Base-by-base conservation (phyloP, 176 grass and related monocot genomes). In the Carex pumila region DNA sequence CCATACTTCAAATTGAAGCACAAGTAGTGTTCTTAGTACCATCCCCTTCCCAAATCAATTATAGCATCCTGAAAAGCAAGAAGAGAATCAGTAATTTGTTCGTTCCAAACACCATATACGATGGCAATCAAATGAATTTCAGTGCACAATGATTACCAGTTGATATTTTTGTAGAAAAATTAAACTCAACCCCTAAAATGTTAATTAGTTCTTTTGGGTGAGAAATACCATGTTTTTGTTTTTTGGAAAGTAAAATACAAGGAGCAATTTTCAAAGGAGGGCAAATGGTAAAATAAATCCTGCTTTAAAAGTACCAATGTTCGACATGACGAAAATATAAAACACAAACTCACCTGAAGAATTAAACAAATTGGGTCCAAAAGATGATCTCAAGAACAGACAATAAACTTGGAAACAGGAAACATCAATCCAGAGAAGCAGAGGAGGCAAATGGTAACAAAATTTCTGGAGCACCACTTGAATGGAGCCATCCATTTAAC, bases 401-500 rank as follows among this genome's bases (percentile, higher is more conserved):
- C 74, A 57, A 92, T 86, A 72, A 94, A 86, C 84, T 94, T 92
- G 85, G 66, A 92, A 31, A 79, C 79, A 5, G 90, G 77, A 68
- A 92, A 85, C 19, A 91, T 80, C 0, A 85, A 83, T 10, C 88
- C 86, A 49, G 94, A 77, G 61, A 89, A 88, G 69, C 85, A 84
- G 69, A 97, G 88, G 25, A 94, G 85, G 80, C 87, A 91, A 45
- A 87, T 79, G 18, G 94, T 89, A 75, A 94, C 88, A 58, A 92
- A 62, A 79, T 92, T 92, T 82, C 85, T 87, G 21, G 84, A 87
- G 85, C 86, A 97, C 91, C 91, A 97, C 65, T 43, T 84, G 57
- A 97, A 85, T 31, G 90, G 94, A 56, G 84, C 71, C 88, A 89
- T 94, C 36, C 80, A 85, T 5, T 86, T 22, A 3, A 92, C 91